Evolutionary conservation across 2,329 filamentous ascomycete species (phyloP).

Genomic region (Colletotrichum paranaense): DNA sequence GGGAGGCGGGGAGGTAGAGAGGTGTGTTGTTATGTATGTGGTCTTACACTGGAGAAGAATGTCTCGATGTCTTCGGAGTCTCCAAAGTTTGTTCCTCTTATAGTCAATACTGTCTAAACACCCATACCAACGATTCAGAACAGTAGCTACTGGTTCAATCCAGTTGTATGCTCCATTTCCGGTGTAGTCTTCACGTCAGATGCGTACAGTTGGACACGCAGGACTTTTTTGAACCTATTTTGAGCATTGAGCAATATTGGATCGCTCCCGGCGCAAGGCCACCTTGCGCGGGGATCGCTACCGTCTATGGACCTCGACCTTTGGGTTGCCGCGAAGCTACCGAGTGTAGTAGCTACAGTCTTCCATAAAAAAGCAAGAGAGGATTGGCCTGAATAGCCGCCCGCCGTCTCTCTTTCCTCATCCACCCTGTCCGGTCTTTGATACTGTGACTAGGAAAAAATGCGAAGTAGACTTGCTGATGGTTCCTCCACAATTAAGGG

Average conservation of each 20-base stretch:
- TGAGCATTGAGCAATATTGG: background rate
- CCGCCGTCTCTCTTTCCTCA: background rate
- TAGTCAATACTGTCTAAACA: background rate
- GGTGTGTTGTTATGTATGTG: too few relatives aligned
- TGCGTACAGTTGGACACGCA: background rate
- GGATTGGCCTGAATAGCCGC: background rate
- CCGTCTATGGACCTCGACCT: conserved; percentile 7
- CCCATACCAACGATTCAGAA: background rate
- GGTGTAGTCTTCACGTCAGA: background rate
- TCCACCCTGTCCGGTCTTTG: background rate
- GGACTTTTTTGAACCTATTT: background rate
- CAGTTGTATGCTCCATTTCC: background rate
- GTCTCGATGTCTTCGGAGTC: too few relatives aligned
- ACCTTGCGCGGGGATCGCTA: conserved; percentile 7
- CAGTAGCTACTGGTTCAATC: background rate
- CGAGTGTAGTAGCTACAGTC: background rate
- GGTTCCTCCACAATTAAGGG: background rate
- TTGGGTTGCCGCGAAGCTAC: conserved; percentile 1
- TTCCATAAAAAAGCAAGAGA: background rate
- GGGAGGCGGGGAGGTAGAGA: too few relatives aligned
- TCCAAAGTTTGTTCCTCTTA: too few relatives aligned
- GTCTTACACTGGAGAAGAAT: too few relatives aligned
- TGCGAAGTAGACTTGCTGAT: conserved; percentile 8
- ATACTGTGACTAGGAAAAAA: background rate
- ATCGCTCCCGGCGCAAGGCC: background rate